Evolutionary conservation across 805 yeast species (phyloP).

Genomic region (Saccharomycopsis microspora): DNA sequence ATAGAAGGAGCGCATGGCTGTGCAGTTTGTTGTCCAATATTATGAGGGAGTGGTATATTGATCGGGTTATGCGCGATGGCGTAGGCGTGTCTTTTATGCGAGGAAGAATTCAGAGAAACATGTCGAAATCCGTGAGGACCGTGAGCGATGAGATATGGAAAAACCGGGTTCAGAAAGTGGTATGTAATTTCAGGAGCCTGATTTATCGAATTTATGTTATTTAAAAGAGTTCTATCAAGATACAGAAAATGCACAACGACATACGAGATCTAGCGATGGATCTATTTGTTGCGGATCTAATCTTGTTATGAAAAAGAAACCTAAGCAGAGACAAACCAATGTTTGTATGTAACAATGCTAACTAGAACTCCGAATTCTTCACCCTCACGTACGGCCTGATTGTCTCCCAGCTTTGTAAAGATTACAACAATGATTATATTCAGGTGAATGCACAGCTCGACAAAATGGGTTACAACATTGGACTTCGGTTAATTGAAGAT

Average conservation of each 20-base stretch:
- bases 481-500: conserved; percentile 84
- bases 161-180: conserved; percentile 73
- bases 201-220: background rate
- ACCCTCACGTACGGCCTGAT: conserved; percentile 93
- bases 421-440: conserved; percentile 60
- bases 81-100: no score
- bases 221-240: background rate
- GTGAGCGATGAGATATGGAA: conserved; percentile 91
- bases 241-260: background rate
- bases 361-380: conserved; percentile 70
- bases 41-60: no score
- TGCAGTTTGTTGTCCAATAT: no score
- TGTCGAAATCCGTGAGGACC: conserved; percentile 32
- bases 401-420: conserved; percentile 83
- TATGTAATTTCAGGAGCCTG: conserved; percentile 25
- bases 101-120: conserved; percentile 4
- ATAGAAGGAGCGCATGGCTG: no score
- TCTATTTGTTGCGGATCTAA: conserved; percentile 10
- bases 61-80: no score
- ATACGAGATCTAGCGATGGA: conserved; percentile 8
- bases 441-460: conserved; percentile 79
- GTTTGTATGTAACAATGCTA: conserved; percentile 17
- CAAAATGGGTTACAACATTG: conserved; percentile 92
- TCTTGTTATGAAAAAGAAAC: conserved; percentile 16
- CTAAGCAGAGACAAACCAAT: no score